phyloP scores from a whole-genome alignment of 331 rosid species.

The Erythrophleum ivorense region DNA sequence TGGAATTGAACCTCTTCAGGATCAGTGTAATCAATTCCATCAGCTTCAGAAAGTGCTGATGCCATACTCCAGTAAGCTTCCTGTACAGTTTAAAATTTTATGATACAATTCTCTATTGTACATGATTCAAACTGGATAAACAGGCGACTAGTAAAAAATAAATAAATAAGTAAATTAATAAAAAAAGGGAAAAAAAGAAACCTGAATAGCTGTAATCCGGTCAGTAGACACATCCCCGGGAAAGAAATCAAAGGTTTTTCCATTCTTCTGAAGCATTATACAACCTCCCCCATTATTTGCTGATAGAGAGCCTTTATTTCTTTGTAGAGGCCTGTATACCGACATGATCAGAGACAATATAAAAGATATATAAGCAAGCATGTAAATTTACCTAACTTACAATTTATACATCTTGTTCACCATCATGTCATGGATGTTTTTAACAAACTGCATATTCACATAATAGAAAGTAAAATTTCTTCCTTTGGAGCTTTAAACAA shows the following conservation, averaged over 20 bases:
- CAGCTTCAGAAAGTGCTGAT: constrained; percentile 90
- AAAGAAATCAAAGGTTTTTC: constrained; percentile 69
- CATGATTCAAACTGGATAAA: constrained; percentile 26
- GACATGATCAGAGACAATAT: constrained; percentile 47
- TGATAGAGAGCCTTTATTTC: constrained; percentile 53
- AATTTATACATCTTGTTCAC: constrained; percentile 73
- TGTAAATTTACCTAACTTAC: constrained; percentile 57
- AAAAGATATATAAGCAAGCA: constrained; percentile 26
- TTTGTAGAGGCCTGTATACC: constrained; percentile 61
- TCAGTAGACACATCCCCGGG: constrained; percentile 76
- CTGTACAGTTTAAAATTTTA: constrained; percentile 48
- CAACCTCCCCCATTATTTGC: constrained; percentile 49
- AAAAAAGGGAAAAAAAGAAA: constrained; percentile 17
- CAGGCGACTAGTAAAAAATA: neutral
- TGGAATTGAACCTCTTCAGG: constrained; percentile 86
- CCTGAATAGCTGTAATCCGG: constrained; percentile 84
- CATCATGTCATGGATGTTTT: constrained; percentile 77
- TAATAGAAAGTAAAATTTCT: constrained; percentile 31
- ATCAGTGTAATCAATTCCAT: constrained; percentile 94
- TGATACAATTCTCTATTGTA: constrained; percentile 34
- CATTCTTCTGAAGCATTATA: constrained; percentile 77
- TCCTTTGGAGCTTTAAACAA: constrained; percentile 34
- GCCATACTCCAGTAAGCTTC: constrained; percentile 98
- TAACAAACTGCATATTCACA: constrained; percentile 31
- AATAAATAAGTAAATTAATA: neutral